phyloP scores from a whole-genome alignment of 805 yeast genomes.

The Ogataea pignaliae region DNA sequence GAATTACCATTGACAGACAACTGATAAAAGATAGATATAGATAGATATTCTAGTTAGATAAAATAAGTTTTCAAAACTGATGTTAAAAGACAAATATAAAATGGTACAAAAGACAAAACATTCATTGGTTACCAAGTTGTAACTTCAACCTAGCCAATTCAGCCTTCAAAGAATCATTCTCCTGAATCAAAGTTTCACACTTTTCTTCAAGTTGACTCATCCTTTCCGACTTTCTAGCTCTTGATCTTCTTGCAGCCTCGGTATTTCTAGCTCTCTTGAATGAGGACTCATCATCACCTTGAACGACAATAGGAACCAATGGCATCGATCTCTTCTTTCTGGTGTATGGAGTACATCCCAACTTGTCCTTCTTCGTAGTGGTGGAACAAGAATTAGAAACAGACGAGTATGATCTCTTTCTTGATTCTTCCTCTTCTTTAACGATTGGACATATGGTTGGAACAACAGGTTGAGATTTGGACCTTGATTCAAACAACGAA shows the following conservation, averaged over 20 bases:
- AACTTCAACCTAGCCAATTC: constrained; percentile 55
- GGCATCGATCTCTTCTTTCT: constrained; percentile 74
- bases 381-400: constrained; percentile 10
- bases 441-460: background rate
- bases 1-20: too few relatives aligned
- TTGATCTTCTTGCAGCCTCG: constrained; percentile 94
- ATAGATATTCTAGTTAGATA: too few relatives aligned
- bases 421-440: constrained; percentile 1
- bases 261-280: constrained; percentile 93
- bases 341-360: constrained; percentile 72
- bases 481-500: background rate
- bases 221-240: constrained; percentile 89
- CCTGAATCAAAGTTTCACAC: constrained; percentile 59
- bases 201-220: constrained; percentile 76
- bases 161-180: constrained; percentile 53
- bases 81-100: too few relatives aligned
- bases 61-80: too few relatives aligned
- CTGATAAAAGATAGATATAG: too few relatives aligned
- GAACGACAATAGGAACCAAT: constrained; percentile 62
- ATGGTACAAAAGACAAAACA: background rate
- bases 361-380: constrained; percentile 50
- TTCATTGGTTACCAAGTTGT: constrained; percentile 31
- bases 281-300: constrained; percentile 59
- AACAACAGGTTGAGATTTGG: background rate
- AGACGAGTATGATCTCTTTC: constrained; percentile 20